Evolutionary conservation across 1,139 yeast genomes (phyloP).

Genomic region (Zygosaccharomyces sapae): DNA sequence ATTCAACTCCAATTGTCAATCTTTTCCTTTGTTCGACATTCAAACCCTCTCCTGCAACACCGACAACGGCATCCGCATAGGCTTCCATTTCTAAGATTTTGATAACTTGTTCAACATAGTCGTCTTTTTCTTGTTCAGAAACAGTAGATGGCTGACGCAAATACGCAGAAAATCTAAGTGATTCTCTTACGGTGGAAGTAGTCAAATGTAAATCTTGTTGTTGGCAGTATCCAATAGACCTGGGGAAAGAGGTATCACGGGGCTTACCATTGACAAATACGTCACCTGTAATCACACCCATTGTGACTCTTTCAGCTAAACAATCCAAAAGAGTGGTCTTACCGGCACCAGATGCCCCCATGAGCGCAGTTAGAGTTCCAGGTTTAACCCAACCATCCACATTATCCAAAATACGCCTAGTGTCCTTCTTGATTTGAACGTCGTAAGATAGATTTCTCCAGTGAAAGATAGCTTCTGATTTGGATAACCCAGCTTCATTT

Average conservation of each 20-base stretch:
- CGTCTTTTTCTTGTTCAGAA: constrained; percentile 52
- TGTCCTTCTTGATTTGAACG: constrained; percentile 48
- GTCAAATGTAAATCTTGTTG: constrained; percentile 66
- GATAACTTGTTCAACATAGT: constrained; percentile 61
- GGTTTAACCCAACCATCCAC: constrained; percentile 73
- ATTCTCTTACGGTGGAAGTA: constrained; percentile 66
- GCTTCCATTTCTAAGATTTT: constrained; percentile 57
- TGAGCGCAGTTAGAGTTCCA: constrained; percentile 57
- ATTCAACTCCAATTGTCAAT: constrained; percentile 71
- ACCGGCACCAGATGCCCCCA: constrained; percentile 80
- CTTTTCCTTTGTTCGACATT: constrained; percentile 76
- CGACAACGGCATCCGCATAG: constrained; percentile 72
- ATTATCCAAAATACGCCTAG: constrained; percentile 51
- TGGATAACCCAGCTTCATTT: constrained; percentile 11
- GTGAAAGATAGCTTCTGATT: constrained; percentile 41
- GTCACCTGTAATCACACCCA: constrained; percentile 64
- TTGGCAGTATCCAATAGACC: constrained; percentile 68
- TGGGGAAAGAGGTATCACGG: constrained; percentile 60
- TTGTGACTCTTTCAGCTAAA: constrained; percentile 60
- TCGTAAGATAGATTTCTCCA: constrained; percentile 53
- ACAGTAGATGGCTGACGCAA: constrained; percentile 55
- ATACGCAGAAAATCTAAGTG: constrained; percentile 61
- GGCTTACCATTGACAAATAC: constrained; percentile 61
- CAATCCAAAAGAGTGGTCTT: constrained; percentile 64
- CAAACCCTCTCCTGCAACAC: constrained; percentile 61